A percentile compares a stretch with the other conserved stretches of the same genome.
Conservation (phyloP, 495 filamentous ascomycete genomes). For the Staphylotrichum longicolle region DNA sequence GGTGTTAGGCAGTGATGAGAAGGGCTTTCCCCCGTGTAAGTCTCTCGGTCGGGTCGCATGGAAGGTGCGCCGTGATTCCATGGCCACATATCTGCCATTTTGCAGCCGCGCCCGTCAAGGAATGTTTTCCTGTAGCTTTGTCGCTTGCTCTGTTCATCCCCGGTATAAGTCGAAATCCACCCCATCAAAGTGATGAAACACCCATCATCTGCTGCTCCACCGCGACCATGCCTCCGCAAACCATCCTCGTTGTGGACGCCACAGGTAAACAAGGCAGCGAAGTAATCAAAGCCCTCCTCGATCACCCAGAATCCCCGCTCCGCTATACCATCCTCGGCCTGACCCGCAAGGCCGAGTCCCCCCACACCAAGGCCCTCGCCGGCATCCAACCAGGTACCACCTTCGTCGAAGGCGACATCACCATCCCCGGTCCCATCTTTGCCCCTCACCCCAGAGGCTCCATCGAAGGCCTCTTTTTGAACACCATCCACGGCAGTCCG, state of each 20-base stretch:
- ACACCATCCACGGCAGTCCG: conserved; percentile 42
- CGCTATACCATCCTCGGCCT: conserved; percentile 63
- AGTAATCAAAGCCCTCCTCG: conserved; percentile 57
- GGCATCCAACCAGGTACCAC: conserved; percentile 36
- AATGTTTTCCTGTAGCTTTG: too few relatives aligned
- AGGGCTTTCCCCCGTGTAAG: too few relatives aligned
- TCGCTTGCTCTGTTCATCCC: too few relatives aligned
- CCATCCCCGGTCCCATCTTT: conserved; percentile 54
- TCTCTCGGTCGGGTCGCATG: too few relatives aligned
- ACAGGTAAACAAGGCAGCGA: conserved; percentile 71
- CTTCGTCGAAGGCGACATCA: conserved; percentile 58
- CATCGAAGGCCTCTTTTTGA: conserved; percentile 50
- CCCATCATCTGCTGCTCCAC: neutral
- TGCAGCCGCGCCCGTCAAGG: too few relatives aligned
- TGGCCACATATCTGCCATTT: too few relatives aligned
- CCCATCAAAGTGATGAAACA: too few relatives aligned
- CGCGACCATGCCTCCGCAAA: conserved; percentile 23
- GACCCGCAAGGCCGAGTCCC: conserved; percentile 58
- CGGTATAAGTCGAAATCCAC: too few relatives aligned
- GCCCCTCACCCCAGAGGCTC: conserved; percentile 42
- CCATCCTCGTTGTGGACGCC: conserved; percentile 58
- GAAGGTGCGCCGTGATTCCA: too few relatives aligned
- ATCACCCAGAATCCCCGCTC: conserved; percentile 27
- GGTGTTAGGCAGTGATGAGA: too few relatives aligned
- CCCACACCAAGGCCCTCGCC: conserved; percentile 52